Evolutionary conservation across 148 eudicot genomes (phyloP).

Genomic region (Rhododendron vialii): DNA sequence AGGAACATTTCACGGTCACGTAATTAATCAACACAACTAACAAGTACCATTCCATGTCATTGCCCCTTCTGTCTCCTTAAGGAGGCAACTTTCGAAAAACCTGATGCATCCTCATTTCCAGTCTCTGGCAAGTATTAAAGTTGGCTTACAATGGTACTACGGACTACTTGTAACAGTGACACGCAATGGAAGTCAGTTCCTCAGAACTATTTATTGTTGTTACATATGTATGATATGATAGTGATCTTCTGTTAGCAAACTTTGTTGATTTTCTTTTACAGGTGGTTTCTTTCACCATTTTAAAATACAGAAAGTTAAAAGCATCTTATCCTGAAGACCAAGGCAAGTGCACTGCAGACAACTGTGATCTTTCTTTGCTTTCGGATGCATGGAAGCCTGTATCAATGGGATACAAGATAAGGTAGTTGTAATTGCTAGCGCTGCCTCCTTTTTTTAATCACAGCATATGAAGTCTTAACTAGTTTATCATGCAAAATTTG

Average conservation of each 20-base stretch:
- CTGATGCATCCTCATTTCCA: not conserved
- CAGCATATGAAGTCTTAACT: constrained; percentile 2
- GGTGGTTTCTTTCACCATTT: constrained; percentile 63
- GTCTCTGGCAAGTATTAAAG: not conserved
- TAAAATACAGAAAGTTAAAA: constrained; percentile 69
- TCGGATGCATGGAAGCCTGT: constrained; percentile 90
- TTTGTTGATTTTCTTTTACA: constrained; percentile 26
- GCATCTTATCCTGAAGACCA: constrained; percentile 26
- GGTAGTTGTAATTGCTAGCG: constrained; percentile 32
- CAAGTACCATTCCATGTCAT: not conserved
- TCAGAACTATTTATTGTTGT: not conserved
- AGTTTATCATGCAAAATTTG: not conserved
- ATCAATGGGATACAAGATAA: constrained; percentile 81
- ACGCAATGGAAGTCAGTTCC: not conserved
- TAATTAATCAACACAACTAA: not conserved
- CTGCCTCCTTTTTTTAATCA: not conserved
- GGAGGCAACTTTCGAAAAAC: not conserved
- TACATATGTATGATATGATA: not conserved
- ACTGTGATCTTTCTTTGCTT: constrained; percentile 44
- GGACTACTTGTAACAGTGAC: not conserved
- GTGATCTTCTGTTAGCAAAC: not conserved
- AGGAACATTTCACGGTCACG: not conserved
- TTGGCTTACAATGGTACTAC: not conserved
- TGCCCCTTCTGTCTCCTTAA: not conserved
- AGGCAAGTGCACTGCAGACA: constrained; percentile 23